Evolutionary conservation across 352 stramenopile genomes (phyloP).

Genomic region (Pythium myriotylum): DNA sequence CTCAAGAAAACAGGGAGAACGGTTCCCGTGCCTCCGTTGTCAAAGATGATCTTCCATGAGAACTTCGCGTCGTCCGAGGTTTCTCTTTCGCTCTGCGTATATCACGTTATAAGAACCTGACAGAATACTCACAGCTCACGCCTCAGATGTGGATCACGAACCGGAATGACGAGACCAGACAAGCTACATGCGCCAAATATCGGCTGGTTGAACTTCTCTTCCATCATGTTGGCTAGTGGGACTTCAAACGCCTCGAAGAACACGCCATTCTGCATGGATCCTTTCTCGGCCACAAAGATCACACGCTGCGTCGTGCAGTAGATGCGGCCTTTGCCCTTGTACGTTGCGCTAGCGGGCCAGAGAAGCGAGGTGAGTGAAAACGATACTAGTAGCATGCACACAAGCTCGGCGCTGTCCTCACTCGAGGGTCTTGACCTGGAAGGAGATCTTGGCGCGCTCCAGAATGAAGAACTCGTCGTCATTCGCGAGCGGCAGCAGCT

Average conservation of each 20-base stretch:
- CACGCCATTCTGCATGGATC: slow-evolving; percentile 55
- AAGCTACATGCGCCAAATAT: slow-evolving; percentile 90
- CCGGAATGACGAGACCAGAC: slow-evolving; percentile 63
- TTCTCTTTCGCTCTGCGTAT: slow-evolving; percentile 31
- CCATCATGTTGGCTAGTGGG: slow-evolving; percentile 70
- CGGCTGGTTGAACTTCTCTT: slow-evolving; percentile 91
- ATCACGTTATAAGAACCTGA: no score
- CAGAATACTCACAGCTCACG: no score
- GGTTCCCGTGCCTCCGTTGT: slow-evolving; percentile 80
- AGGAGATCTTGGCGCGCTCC: slow-evolving; percentile 77
- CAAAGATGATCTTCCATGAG: slow-evolving; percentile 84
- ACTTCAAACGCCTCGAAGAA: slow-evolving; percentile 84
- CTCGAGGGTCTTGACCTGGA: slow-evolving; percentile 64
- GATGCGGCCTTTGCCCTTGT: slow-evolving; percentile 78
- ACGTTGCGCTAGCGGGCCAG: slow-evolving; percentile 37
- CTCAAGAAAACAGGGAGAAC: slow-evolving; percentile 84
- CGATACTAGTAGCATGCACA: no score
- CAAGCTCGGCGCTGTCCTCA: slow-evolving; percentile 24
- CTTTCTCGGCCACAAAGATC: slow-evolving; percentile 83
- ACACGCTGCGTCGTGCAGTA: slow-evolving; percentile 88
- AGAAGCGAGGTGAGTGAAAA: neutral
- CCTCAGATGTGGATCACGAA: no score
- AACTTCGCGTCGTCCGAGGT: slow-evolving; percentile 37
- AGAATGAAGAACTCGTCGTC: slow-evolving; percentile 87
- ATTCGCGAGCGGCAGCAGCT: slow-evolving; percentile 73